phyloP scores from a whole-genome alignment of 208 protist genomes.

The Sergeia podlipaevii region DNA sequence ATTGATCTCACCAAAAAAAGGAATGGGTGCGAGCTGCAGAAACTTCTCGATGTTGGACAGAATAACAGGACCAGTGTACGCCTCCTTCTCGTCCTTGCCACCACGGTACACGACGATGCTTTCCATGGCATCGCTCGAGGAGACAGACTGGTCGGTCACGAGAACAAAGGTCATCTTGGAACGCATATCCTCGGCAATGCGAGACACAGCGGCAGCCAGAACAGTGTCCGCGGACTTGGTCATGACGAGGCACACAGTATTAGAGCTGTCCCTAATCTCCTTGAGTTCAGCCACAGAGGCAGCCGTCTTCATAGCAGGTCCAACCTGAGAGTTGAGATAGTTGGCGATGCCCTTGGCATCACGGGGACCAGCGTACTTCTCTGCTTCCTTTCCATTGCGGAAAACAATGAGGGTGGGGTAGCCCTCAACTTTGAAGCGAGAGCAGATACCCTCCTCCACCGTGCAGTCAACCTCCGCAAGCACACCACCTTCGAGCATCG shows the following conservation, averaged over 20 bases:
- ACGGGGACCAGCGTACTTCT: conserved; percentile 65
- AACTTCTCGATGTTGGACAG: conserved; percentile 53
- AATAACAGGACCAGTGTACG: conserved; percentile 25
- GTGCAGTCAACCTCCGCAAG: conserved; percentile 87
- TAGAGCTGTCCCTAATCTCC: conserved; percentile 45
- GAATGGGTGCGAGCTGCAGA: conserved; percentile 36
- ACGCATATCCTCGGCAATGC: conserved; percentile 34
- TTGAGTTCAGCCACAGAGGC: conserved; percentile 44
- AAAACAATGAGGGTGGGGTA: conserved; percentile 86
- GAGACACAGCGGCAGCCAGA: conserved; percentile 21
- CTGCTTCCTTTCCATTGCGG: conserved; percentile 55
- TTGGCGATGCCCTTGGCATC: conserved; percentile 44
- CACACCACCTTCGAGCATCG: conserved; percentile 35
- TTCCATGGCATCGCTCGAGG: conserved; percentile 45
- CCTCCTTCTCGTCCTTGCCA: conserved; percentile 31
- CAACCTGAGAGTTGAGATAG: conserved; percentile 56
- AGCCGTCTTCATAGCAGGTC: conserved; percentile 31
- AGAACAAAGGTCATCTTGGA: conserved; percentile 52
- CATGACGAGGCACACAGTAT: conserved; percentile 48
- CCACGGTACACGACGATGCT: conserved; percentile 57
- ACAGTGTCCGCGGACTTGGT: conserved; percentile 31
- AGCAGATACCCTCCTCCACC: conserved; percentile 45
- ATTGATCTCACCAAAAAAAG: conserved; percentile 69
- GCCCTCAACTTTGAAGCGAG: conserved; percentile 65
- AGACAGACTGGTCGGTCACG: conserved; percentile 44